Conservation (phyloP, 495 filamentous ascomycete species). For the Neurospora sp. region DNA sequence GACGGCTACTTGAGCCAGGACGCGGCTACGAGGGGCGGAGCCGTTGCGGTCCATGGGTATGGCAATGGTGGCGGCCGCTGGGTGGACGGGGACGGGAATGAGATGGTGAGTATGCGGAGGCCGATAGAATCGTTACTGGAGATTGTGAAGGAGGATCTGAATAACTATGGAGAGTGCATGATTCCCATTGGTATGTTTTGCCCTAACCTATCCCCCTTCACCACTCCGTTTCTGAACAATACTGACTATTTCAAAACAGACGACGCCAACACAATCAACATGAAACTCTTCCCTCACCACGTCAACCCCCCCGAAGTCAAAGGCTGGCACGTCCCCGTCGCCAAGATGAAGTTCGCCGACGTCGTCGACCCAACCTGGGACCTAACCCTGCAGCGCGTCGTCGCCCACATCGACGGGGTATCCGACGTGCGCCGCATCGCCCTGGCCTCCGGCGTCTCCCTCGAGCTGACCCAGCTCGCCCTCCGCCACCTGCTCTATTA, state of each 20-base stretch:
- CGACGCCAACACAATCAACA: conserved; percentile 87
- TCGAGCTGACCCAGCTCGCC: conserved; percentile 71
- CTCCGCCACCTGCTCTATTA: conserved; percentile 86
- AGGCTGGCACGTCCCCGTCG: conserved; percentile 82
- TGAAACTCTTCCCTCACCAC: conserved; percentile 86
- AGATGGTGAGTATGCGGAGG: conserved; percentile 25
- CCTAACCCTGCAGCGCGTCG: conserved; percentile 73
- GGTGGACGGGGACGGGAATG: neutral
- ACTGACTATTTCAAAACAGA: conserved; percentile 36
- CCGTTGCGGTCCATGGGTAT: conserved; percentile 14
- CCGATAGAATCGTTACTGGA: conserved; percentile 76
- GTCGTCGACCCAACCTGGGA: conserved; percentile 83
- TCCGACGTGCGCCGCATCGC: conserved; percentile 79
- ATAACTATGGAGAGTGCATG: conserved; percentile 97
- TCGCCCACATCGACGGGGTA: conserved; percentile 80
- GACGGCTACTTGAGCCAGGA: conserved; percentile 61
- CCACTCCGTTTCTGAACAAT: neutral
- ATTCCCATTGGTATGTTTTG: conserved; percentile 67
- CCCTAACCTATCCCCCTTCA: neutral
- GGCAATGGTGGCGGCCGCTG: conserved; percentile 23
- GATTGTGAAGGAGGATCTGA: conserved; percentile 86
- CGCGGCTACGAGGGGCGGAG: conserved; percentile 5
- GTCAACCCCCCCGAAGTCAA: conserved; percentile 65
- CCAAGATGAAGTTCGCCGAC: conserved; percentile 63
- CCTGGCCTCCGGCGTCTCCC: conserved; percentile 70